Evolutionary conservation across 345 rosid species (phyloP).

Genomic region (Citrus trifoliata): DNA sequence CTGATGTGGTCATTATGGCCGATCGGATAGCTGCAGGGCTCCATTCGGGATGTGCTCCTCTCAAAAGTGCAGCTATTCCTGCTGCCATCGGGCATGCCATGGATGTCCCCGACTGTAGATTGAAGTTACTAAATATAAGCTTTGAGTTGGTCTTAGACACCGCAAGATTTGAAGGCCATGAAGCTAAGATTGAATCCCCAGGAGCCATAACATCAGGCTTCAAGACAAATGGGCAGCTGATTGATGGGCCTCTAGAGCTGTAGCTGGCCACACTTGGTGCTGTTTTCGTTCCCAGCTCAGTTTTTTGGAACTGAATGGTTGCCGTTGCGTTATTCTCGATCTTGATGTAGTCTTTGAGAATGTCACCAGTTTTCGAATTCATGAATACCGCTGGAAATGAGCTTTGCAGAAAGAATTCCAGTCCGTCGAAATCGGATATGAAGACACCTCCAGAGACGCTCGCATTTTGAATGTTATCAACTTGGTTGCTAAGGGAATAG

Average conservation of each 20-base stretch:
- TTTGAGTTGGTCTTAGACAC: slow-evolving; percentile 10
- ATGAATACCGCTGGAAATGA: slow-evolving; percentile 35
- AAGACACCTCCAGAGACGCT: slow-evolving; percentile 37
- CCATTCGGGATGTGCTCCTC: slow-evolving; percentile 50
- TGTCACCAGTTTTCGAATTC: slow-evolving; percentile 23
- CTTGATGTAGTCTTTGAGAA: slow-evolving; percentile 36
- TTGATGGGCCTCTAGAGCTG: slow-evolving; percentile 64
- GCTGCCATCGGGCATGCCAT: slow-evolving; percentile 59
- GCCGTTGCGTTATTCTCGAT: slow-evolving; percentile 28
- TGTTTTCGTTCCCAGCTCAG: slow-evolving; percentile 24
- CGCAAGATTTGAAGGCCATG: slow-evolving; percentile 41
- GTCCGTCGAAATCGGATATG: slow-evolving; percentile 31
- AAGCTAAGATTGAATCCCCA: slow-evolving; percentile 41
- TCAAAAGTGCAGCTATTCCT: slow-evolving; percentile 51
- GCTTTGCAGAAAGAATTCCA: slow-evolving; percentile 11
- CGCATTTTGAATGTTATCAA: slow-evolving; percentile 15
- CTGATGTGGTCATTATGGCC: slow-evolving; percentile 57
- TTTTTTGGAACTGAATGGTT: slow-evolving; percentile 33
- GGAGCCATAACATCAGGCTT: slow-evolving; percentile 63
- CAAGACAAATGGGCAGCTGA: slow-evolving; percentile 41
- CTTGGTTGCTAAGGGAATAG: slow-evolving; percentile 23
- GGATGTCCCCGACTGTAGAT: slow-evolving; percentile 52
- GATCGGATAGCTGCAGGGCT: slow-evolving; percentile 60
- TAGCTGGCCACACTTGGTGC: slow-evolving; percentile 47
- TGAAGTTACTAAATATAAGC: slow-evolving; percentile 26